A percentile compares a stretch with the other conserved stretches of the same genome.
Conservation (phyloP, 495 filamentous ascomycete species). For the Symbiotaphrina buchneri region DNA sequence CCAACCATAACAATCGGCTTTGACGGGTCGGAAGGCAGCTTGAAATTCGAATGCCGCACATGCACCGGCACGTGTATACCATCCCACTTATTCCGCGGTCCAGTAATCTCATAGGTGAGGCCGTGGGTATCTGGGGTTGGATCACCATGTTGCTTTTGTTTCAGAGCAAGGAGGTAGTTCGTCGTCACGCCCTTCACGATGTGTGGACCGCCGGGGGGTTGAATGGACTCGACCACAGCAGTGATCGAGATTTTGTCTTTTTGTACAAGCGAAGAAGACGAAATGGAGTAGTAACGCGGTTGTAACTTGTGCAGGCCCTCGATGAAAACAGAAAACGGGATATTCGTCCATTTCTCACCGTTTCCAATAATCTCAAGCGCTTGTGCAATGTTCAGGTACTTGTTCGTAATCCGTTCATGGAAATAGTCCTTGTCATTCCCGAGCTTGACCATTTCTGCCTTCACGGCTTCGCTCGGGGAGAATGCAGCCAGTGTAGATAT, state of each 20-base stretch:
- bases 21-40: slow-evolving; percentile 83
- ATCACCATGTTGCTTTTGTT: slow-evolving; percentile 91
- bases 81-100: slow-evolving; percentile 91
- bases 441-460: slow-evolving; percentile 69
- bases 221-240: slow-evolving; percentile 72
- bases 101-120: slow-evolving; percentile 68
- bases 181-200: slow-evolving; percentile 87
- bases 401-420: slow-evolving; percentile 59
- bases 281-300: slow-evolving; percentile 98
- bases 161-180: slow-evolving; percentile 90
- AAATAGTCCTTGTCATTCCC: slow-evolving; percentile 94
- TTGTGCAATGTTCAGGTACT: slow-evolving; percentile 79
- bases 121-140: slow-evolving; percentile 68
- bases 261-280: slow-evolving; percentile 84
- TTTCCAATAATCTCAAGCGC: slow-evolving; percentile 52
- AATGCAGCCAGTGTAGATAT: slow-evolving; percentile 72
- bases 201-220: slow-evolving; percentile 55
- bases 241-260: slow-evolving; percentile 88
- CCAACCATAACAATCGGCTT: slow-evolving; percentile 93
- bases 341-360: slow-evolving; percentile 49
- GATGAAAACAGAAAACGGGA: slow-evolving; percentile 88
- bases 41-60: slow-evolving; percentile 97
- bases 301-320: slow-evolving; percentile 89
- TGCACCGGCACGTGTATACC: slow-evolving; percentile 92
- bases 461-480: slow-evolving; percentile 62